These are phyloP conservation scores for Corynespora cassiicola DNA, from an alignment of 2,329 filamentous ascomycete genomes.

Conservation along the genomic window DNA sequence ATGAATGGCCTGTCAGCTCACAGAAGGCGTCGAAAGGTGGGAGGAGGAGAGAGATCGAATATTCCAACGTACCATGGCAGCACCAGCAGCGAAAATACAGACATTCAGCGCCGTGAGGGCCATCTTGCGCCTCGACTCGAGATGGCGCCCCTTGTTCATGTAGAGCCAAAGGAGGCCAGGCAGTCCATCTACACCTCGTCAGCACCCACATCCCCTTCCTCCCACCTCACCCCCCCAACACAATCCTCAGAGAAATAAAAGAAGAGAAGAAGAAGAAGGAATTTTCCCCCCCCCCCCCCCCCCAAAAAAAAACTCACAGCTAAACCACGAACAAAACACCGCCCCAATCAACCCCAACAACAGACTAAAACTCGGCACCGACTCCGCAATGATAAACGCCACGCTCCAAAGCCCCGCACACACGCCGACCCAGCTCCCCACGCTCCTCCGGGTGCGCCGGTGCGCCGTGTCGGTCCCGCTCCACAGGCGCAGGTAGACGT, in stretches of 20 bases:
- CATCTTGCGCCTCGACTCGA: constrained; percentile 49
- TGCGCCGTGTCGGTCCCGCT: constrained; percentile 57
- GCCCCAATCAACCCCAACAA: constrained; percentile 68
- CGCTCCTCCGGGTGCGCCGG: constrained; percentile 26
- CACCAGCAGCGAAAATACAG: constrained; percentile 46
- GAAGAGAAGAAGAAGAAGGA: constrained; percentile 2
- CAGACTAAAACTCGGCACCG: constrained; percentile 72
- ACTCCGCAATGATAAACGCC: constrained; percentile 72
- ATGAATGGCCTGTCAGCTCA: constrained; percentile 3
- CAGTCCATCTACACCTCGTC: constrained; percentile 40
- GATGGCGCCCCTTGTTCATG: constrained; percentile 53
- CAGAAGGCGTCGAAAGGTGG: neutral
- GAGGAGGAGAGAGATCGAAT: neutral
- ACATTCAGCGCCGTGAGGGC: constrained; percentile 53
- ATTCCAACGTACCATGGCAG: constrained; percentile 29
- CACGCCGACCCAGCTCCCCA: constrained; percentile 64
- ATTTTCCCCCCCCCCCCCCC: too few relatives aligned
- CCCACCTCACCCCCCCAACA: neutral
- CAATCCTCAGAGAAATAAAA: neutral
- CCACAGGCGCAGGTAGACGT: constrained; percentile 70
- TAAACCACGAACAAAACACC: constrained; percentile 73
- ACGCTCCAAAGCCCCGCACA: constrained; percentile 63
- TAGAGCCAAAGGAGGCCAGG: constrained; percentile 56
- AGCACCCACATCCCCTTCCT: too few relatives aligned
- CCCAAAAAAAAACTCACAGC: constrained; percentile 57